Conservation (phyloP, 441 rosid species). For the Populus hybrid region DNA sequence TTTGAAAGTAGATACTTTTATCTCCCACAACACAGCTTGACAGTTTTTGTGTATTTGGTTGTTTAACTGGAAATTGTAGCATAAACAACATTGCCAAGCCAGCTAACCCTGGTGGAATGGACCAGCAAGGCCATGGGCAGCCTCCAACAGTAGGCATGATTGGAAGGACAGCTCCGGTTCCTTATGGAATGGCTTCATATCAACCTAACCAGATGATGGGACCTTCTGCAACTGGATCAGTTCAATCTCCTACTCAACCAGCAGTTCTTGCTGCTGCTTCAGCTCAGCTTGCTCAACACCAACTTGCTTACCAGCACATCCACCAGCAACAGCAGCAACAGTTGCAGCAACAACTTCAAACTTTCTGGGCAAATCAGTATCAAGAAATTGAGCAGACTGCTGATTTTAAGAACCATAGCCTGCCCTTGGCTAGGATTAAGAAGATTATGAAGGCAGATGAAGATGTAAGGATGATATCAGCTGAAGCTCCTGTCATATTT, state of each 20-base stretch:
- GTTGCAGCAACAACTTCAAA: constrained; percentile 40
- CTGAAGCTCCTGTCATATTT: constrained; percentile 43
- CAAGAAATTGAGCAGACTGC: constrained; percentile 39
- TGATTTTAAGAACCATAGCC: constrained; percentile 38
- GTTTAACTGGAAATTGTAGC: neutral
- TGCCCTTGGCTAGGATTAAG: constrained; percentile 29
- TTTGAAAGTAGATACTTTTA: neutral
- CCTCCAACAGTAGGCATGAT: constrained; percentile 1
- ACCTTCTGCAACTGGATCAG: constrained; percentile 8
- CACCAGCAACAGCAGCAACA: constrained; percentile 31
- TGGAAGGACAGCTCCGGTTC: constrained; percentile 10
- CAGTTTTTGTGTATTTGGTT: neutral
- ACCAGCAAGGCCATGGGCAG: constrained; percentile 18
- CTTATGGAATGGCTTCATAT: constrained; percentile 14
- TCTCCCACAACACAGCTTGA: neutral
- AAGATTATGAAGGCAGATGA: constrained; percentile 51
- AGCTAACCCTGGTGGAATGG: constrained; percentile 1
- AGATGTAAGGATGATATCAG: constrained; percentile 51
- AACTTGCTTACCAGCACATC: constrained; percentile 26
- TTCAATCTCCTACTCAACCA: constrained; percentile 14
- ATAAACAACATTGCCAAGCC: neutral
- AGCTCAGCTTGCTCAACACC: constrained; percentile 20
- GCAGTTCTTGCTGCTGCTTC: constrained; percentile 5
- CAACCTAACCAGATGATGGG: constrained; percentile 25
- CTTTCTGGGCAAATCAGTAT: constrained; percentile 40